These are phyloP conservation scores for Pterocarpus santalinus DNA, from an alignment of 306 rosid species.

Conservation along the genomic window DNA sequence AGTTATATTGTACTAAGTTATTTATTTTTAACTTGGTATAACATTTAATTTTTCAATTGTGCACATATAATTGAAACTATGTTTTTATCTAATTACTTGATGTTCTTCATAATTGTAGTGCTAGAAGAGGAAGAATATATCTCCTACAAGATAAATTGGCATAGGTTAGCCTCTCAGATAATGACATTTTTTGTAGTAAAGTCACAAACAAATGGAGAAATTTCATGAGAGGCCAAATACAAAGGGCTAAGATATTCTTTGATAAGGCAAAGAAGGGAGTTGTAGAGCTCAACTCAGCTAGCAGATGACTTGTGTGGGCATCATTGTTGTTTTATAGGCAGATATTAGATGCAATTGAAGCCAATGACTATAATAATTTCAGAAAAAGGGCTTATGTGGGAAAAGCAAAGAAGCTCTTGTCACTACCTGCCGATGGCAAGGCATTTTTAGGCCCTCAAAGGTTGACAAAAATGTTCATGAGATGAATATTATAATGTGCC, in stretches of 20 bases:
- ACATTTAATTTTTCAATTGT: not conserved
- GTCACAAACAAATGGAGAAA: constrained; percentile 89
- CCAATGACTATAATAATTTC: constrained; percentile 92
- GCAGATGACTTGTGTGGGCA: constrained; percentile 97
- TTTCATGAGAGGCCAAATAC: constrained; percentile 90
- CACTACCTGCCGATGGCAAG: constrained; percentile 80
- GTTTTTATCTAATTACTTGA: constrained; percentile 1
- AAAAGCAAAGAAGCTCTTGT: constrained; percentile 71
- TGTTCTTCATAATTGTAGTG: constrained; percentile 54
- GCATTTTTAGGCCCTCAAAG: constrained; percentile 67
- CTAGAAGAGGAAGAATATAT: constrained; percentile 95
- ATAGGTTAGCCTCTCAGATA: constrained; percentile 81
- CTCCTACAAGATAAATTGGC: constrained; percentile 94
- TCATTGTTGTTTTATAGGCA: constrained; percentile 83
- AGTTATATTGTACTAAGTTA: not conserved
- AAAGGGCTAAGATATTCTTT: constrained; percentile 88
- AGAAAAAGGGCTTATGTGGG: constrained; percentile 89
- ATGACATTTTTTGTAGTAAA: constrained; percentile 73
- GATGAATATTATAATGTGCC: constrained; percentile 45
- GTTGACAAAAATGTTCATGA: constrained; percentile 52
- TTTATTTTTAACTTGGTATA: not conserved
- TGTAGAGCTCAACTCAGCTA: constrained; percentile 75
- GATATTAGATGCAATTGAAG: constrained; percentile 92
- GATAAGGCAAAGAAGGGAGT: constrained; percentile 95
- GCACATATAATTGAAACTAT: constrained; percentile 1